Evolutionary conservation across 169 alveolate species (phyloP).

Genomic region (Plasmodium inui): DNA sequence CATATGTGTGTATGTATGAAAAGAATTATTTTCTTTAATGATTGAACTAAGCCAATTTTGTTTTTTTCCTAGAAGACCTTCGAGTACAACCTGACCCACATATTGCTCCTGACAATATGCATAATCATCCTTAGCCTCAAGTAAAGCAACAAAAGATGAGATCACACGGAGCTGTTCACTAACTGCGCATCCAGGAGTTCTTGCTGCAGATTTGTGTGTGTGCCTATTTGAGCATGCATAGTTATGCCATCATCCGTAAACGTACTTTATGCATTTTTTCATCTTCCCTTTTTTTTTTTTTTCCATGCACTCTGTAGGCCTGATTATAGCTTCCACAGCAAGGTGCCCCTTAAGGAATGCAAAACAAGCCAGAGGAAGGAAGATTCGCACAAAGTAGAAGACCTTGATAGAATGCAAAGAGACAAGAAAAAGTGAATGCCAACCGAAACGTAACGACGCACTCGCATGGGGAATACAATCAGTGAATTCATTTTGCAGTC

Average conservation of each 20-base stretch:
- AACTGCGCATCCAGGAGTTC: background rate
- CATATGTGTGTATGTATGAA: background rate
- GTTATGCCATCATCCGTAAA: background rate
- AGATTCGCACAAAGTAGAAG: constrained; percentile 38
- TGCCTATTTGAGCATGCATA: background rate
- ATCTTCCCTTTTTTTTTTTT: background rate
- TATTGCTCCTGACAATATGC: constrained; percentile 69
- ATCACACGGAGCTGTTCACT: background rate
- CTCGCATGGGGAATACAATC: background rate
- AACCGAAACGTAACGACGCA: background rate
- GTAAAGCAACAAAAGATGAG: constrained; percentile 16
- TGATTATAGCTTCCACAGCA: constrained; percentile 30
- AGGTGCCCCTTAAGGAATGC: constrained; percentile 2
- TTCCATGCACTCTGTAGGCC: constrained; percentile 30
- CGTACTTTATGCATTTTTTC: constrained; percentile 4
- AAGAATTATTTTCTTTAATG: background rate
- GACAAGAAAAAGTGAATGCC: constrained; percentile 34
- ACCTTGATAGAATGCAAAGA: constrained; percentile 8
- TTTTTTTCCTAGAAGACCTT: constrained; percentile 29
- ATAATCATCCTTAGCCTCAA: constrained; percentile 73
- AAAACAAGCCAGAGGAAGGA: constrained; percentile 48
- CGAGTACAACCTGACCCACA: constrained; percentile 73
- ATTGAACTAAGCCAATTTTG: background rate
- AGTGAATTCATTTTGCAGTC: background rate
- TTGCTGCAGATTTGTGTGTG: background rate